Conservation (phyloP, 495 filamentous ascomycete genomes). For the Tuber calosporum region DNA sequence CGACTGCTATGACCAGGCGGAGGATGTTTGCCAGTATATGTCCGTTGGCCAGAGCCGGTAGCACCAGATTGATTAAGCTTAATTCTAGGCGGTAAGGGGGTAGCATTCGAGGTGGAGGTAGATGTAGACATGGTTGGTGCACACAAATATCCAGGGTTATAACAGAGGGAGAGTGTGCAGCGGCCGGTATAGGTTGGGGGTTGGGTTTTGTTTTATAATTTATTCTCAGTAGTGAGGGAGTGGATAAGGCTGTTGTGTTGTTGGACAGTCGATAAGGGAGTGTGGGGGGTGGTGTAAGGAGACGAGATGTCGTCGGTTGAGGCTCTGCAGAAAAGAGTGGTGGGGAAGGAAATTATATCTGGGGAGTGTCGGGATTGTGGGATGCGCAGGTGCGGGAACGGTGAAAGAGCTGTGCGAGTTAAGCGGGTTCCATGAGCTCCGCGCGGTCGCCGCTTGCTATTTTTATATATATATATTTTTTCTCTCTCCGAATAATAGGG, state of each 20-base stretch:
- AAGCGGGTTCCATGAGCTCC: conserved; percentile 30
- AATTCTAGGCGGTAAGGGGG: conserved; percentile 25
- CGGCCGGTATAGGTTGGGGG: neutral
- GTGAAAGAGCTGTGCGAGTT: conserved; percentile 29
- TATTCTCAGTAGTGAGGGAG: conserved; percentile 13
- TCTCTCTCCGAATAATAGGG: neutral
- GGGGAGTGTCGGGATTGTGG: conserved; percentile 47
- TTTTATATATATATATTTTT: neutral
- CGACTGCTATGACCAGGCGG: conserved; percentile 28
- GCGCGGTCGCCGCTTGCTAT: neutral
- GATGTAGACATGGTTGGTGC: conserved; percentile 35
- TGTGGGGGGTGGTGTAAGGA: conserved; percentile 58
- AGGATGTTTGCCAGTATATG: conserved; percentile 31
- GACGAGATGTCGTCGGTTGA: conserved; percentile 62
- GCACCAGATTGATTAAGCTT: conserved; percentile 20
- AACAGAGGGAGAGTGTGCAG: neutral
- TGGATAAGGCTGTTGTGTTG: conserved; percentile 72
- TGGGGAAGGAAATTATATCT: conserved; percentile 55
- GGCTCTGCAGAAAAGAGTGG: conserved; percentile 73
- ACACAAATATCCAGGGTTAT: neutral
- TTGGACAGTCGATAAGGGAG: conserved; percentile 83
- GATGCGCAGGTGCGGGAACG: neutral
- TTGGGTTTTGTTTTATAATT: conserved; percentile 13
- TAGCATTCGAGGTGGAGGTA: conserved; percentile 34
- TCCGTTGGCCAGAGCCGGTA: conserved; percentile 25